Percentiles rank a stretch among this genome's conserved stretches.
phyloP scores from a whole-genome alignment of 2,329 filamentous ascomycete species.

The Lachnellula hyalina region DNA sequence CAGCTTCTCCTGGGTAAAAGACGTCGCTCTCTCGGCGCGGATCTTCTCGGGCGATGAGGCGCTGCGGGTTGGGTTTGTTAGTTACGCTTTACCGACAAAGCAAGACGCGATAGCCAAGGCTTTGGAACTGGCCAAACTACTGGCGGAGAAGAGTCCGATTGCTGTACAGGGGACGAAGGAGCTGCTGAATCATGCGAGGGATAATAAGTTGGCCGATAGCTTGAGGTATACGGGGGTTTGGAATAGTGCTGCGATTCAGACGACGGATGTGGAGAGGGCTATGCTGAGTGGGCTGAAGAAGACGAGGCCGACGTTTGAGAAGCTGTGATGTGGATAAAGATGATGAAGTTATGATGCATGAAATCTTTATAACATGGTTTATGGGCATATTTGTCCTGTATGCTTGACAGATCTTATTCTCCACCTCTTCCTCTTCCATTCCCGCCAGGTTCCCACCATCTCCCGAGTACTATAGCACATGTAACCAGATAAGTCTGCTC shows the following conservation, averaged over 20 bases:
- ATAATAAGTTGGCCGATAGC: slow-evolving; percentile 71
- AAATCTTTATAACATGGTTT: too few relatives aligned
- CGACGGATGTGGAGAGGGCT: slow-evolving; percentile 68
- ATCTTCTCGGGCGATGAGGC: slow-evolving; percentile 67
- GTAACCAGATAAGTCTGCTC: too few relatives aligned
- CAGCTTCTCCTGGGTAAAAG: slow-evolving; percentile 71
- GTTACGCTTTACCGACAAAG: slow-evolving; percentile 59
- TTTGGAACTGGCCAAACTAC: slow-evolving; percentile 55
- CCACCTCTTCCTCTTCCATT: too few relatives aligned
- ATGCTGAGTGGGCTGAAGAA: slow-evolving; percentile 73
- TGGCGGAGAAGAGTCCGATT: slow-evolving; percentile 80
- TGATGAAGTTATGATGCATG: background rate
- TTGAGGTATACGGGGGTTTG: slow-evolving; percentile 80
- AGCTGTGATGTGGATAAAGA: slow-evolving; percentile 50
- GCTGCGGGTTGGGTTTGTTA: slow-evolving; percentile 63
- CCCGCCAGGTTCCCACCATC: too few relatives aligned
- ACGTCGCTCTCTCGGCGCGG: slow-evolving; percentile 67
- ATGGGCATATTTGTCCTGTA: too few relatives aligned
- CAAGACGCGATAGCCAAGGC: slow-evolving; percentile 56
- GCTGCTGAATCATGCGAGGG: slow-evolving; percentile 74
- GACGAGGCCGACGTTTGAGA: slow-evolving; percentile 76
- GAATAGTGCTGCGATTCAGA: slow-evolving; percentile 82
- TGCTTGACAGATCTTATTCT: too few relatives aligned
- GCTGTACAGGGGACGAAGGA: slow-evolving; percentile 86
- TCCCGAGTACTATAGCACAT: too few relatives aligned